phyloP scores from a whole-genome alignment of 2,329 filamentous ascomycete species.

The Ophiostoma novo-ulmi region DNA sequence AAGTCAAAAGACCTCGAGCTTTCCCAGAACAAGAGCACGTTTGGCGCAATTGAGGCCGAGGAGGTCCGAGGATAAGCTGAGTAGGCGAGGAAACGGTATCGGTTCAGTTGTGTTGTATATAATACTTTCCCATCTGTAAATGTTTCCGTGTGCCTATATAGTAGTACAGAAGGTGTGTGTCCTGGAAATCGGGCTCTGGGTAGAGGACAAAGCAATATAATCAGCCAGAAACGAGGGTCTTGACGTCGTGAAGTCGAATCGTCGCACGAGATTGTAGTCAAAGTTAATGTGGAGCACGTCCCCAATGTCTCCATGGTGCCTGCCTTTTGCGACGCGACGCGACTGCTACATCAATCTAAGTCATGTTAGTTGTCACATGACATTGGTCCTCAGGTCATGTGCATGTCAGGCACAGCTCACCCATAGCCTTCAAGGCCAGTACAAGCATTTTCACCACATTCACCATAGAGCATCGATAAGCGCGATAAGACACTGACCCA shows the following conservation, averaged over 20 bases:
- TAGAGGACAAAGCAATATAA: background rate
- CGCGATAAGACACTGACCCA: background rate
- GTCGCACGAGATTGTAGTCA: background rate
- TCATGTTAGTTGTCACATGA: background rate
- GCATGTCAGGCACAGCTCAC: no score
- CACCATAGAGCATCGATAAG: background rate
- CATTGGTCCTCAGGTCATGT: no score
- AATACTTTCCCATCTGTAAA: background rate
- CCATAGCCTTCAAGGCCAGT: no score
- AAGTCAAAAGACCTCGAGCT: background rate
- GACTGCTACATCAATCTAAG: background rate
- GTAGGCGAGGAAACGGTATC: background rate
- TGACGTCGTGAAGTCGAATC: background rate
- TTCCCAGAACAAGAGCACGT: background rate
- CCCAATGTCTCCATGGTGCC: background rate
- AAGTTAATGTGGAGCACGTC: background rate
- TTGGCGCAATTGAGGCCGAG: background rate
- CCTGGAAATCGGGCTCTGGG: background rate
- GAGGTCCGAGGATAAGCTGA: background rate
- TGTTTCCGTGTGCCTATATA: background rate
- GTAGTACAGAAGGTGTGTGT: background rate
- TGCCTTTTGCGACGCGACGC: conserved; percentile 4
- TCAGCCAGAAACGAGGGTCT: background rate
- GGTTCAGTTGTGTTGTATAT: background rate
- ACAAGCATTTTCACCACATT: no score